Percentiles rank a stretch among this genome's conserved stretches.
Conservation (phyloP, 139 green algal species). For the Desmodesmus armatus region DNA sequence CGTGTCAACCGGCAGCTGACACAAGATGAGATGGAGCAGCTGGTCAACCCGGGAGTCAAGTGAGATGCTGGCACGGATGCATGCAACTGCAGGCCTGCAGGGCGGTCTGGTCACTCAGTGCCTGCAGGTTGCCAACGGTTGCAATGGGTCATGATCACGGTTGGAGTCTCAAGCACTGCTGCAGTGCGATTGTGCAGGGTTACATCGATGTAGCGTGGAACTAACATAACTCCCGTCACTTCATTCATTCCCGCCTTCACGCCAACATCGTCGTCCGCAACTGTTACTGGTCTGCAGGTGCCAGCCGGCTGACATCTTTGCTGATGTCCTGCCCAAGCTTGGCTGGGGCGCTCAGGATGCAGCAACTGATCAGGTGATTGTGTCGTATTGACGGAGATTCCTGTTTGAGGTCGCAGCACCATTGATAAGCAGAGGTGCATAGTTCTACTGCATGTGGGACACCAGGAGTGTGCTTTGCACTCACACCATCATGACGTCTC, state of each 20-base stretch:
- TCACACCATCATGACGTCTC: not conserved
- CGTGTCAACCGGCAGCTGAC: constrained; percentile 40
- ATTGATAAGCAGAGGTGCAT: no score
- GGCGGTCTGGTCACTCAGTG: no score
- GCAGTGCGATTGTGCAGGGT: no score
- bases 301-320: constrained; percentile 43
- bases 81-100: no score
- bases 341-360: constrained; percentile 26
- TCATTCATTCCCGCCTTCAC: not conserved
- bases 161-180: not conserved
- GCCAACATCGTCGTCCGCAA: not conserved
- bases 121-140: no score
- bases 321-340: constrained; percentile 36
- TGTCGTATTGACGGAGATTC: no score
- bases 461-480: not conserved
- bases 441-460: no score
- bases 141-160: no score
- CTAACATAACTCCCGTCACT: not conserved
- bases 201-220: no score
- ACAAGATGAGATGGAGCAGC: constrained; percentile 5
- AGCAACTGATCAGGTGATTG: constrained; percentile 9
- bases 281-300: constrained; percentile 19
- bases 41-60: constrained; percentile 10
- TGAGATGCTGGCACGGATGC: no score
- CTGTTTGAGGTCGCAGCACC: no score